Evolutionary conservation across 1,284 basidiomycete species (phyloP).

Genomic region (Ceratobasidium sp.): DNA sequence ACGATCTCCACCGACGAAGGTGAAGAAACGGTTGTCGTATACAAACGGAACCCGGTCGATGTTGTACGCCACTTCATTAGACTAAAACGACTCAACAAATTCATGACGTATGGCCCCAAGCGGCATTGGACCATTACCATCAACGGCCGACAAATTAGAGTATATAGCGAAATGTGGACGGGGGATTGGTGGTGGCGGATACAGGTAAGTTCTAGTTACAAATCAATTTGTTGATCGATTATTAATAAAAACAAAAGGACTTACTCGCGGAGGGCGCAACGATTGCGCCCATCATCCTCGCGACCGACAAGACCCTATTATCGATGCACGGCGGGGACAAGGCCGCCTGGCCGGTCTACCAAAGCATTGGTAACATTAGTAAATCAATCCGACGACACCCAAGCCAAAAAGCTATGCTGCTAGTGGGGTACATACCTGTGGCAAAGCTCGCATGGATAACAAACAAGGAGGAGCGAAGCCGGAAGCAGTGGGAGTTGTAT

Average conservation of each 20-base stretch:
- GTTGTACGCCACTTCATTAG: conserved; percentile 53
- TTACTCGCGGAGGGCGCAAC: conserved; percentile 41
- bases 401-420: conserved; percentile 9
- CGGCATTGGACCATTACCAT: background rate
- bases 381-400: conserved; percentile 30
- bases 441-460: background rate
- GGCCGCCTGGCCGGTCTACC: conserved; percentile 45
- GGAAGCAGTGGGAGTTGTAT: conserved; percentile 45
- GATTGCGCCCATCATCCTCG: conserved; percentile 39
- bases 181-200: conserved; percentile 45
- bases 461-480: background rate
- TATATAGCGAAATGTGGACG: conserved; percentile 43
- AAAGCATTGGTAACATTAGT: conserved; percentile 47
- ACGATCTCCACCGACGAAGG: conserved; percentile 51
- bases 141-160: background rate
- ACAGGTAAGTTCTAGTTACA: conserved; percentile 2
- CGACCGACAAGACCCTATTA: conserved; percentile 46
- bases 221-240: background rate
- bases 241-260: conserved; percentile 24
- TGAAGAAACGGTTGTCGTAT: conserved; percentile 54
- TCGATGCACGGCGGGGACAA: conserved; percentile 34
- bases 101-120: conserved; percentile 28
- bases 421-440: conserved; percentile 45
- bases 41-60: conserved; percentile 55
- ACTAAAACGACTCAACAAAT: conserved; percentile 22